These are phyloP conservation scores for Pseudogymnoascus sp. DNA, from an alignment of 2,329 filamentous ascomycete species.

Conservation along the genomic window DNA sequence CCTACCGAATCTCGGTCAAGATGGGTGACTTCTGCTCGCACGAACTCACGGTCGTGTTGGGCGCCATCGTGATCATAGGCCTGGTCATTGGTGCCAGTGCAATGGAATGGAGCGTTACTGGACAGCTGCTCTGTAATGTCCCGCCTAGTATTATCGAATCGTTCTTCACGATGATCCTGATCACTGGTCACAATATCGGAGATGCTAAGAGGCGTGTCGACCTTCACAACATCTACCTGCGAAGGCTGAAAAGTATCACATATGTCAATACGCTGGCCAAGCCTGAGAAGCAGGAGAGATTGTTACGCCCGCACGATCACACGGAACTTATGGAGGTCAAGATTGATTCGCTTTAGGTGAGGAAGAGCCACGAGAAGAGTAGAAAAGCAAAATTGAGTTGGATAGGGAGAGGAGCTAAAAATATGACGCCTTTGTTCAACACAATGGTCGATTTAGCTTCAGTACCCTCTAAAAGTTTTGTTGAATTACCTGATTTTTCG, in stretches of 20 bases:
- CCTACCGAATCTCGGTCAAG: constrained; percentile 22
- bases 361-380: no score
- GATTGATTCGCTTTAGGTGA: no score
- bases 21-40: constrained; percentile 28
- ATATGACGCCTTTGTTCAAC: no score
- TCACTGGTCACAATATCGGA: constrained; percentile 28
- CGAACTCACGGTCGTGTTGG: constrained; percentile 26
- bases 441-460: no score
- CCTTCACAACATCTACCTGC: constrained; percentile 22
- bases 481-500: no score
- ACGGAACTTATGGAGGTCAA: not conserved
- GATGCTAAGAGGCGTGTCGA: constrained; percentile 23
- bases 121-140: constrained; percentile 24
- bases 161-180: constrained; percentile 32
- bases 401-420: no score
- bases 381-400: no score
- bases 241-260: no score
- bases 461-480: no score
- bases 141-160: constrained; percentile 34
- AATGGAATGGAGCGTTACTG: constrained; percentile 27
- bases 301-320: no score
- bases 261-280: no score
- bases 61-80: constrained; percentile 27
- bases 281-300: not conserved
- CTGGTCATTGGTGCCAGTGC: constrained; percentile 28